A percentile compares a stretch with the other conserved stretches of the same genome.
Evolutionary conservation across 139 green algal genomes (phyloP).

Genomic region (Haematococcus sp.): DNA sequence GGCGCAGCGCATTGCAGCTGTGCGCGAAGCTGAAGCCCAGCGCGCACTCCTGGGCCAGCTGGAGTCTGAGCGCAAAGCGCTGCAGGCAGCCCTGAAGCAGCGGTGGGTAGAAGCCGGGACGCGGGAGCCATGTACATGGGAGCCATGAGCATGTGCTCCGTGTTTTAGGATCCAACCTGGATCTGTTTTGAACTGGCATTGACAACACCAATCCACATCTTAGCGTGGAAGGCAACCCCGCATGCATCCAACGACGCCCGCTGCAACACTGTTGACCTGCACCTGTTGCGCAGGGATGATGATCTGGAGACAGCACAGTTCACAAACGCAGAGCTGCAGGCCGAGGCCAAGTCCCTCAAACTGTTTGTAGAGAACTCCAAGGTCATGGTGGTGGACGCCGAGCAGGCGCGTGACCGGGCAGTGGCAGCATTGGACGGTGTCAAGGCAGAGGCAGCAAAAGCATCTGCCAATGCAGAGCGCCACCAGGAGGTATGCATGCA

Average conservation of each 20-base stretch:
- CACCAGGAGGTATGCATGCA: conserved; percentile 47
- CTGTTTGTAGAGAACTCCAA: background rate
- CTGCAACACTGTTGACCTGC: too few species aligned
- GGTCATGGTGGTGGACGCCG: background rate
- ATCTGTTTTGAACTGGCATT: too few species aligned
- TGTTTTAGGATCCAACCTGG: too few species aligned
- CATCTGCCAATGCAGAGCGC: conserved; percentile 20
- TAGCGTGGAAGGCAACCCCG: too few species aligned
- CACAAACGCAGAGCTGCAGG: background rate
- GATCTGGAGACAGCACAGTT: conserved; percentile 40
- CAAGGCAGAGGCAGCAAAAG: conserved; percentile 27
- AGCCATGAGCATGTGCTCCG: background rate
- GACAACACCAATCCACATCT: too few species aligned
- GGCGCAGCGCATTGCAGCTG: conserved; percentile 20
- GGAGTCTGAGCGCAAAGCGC: conserved; percentile 4
- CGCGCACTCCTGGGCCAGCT: background rate
- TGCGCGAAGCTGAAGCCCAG: conserved; percentile 22
- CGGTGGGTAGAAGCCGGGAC: conserved; percentile 10
- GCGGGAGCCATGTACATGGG: background rate
- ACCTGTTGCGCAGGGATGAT: conserved; percentile 31
- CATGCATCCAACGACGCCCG: too few species aligned
- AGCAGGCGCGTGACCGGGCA: conserved; percentile 5
- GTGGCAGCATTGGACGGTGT: conserved; percentile 23
- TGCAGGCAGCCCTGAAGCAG: conserved; percentile 17
- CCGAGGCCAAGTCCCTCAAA: background rate